Conservation (phyloP, 495 filamentous ascomycete genomes). For the Penicillium lagena region DNA sequence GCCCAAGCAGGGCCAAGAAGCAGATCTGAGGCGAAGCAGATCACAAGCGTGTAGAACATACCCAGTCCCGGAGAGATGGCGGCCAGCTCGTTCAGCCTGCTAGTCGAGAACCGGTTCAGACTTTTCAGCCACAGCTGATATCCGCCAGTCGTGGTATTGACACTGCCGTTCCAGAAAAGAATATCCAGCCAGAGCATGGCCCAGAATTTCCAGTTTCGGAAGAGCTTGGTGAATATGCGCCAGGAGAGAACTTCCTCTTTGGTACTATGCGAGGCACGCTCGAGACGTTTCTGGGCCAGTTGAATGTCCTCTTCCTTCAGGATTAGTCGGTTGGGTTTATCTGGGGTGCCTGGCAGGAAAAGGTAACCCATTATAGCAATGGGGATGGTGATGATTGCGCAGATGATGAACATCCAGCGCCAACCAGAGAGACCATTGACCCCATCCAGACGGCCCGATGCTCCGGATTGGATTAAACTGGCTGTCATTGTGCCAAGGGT, state of each 20-base stretch:
- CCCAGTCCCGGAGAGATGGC: slow-evolving; percentile 35
- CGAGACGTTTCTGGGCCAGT: slow-evolving; percentile 20
- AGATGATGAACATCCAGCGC: slow-evolving; percentile 52
- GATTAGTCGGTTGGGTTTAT: slow-evolving; percentile 36
- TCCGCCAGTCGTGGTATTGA: slow-evolving; percentile 23
- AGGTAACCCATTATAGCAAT: slow-evolving; percentile 38
- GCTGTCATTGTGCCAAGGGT: slow-evolving; percentile 43
- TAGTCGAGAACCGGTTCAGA: slow-evolving; percentile 31
- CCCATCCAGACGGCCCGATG: slow-evolving; percentile 35
- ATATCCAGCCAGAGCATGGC: slow-evolving; percentile 36
- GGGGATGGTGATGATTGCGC: slow-evolving; percentile 43
- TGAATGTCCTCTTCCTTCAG: slow-evolving; percentile 32
- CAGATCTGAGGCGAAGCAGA: slow-evolving; percentile 44
- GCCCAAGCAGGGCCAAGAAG: slow-evolving; percentile 36
- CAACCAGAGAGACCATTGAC: slow-evolving; percentile 43
- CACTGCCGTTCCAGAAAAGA: slow-evolving; percentile 43
- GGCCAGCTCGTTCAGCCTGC: slow-evolving; percentile 35
- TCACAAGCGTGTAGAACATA: slow-evolving; percentile 39
- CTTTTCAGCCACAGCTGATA: slow-evolving; percentile 41
- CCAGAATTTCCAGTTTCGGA: slow-evolving; percentile 30
- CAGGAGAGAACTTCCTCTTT: slow-evolving; percentile 23
- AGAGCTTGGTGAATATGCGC: slow-evolving; percentile 20
- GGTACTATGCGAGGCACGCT: slow-evolving; percentile 16
- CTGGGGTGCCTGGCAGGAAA: slow-evolving; percentile 31
- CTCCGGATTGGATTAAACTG: slow-evolving; percentile 44